Base-by-base conservation (phyloP, 169 alveolate genomes). In the Condylostoma magnum region DNA sequence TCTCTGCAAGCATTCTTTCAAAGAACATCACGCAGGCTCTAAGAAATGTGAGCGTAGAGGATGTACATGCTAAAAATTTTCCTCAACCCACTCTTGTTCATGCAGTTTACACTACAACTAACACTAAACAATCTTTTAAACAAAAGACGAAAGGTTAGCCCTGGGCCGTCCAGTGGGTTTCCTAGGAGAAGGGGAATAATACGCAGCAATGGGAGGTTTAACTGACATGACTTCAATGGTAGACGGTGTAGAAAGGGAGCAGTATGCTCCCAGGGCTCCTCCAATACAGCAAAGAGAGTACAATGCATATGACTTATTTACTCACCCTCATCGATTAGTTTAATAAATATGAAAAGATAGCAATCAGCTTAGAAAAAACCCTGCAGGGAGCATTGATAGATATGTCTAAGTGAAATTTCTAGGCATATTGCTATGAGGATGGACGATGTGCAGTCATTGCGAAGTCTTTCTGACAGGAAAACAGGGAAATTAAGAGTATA, bases 1-100 rank as follows among this genome's bases (percentile, higher is more conserved):
- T 76, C 57, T 84, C 8, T 94, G 98, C 75, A 87, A 91, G 73
- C 98, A 94, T 76, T 90, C 96, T 4, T 94, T 80, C 74, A 77
- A 47, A 67, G 92, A 80, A n/a, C 96, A 91, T 77, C 86, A 91
- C 54, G 86, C 94, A 2, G 73, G 69, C 18, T 65, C 85, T 3
- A 79, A 67, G 71, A 82, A 65, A 43, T 91, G 96, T 56, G 43
- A 67, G 15, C 82, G 77, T 33, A 73, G 87, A 28, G 77, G 79
- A 36, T 78, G 87, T 28, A 74, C 71, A 30, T 80, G 85, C 31
- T 41, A 71, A 2, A 79, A 83, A 33, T 94, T 94, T 72, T 43
- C 85, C 10, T 75, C 93, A 51, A 86, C 90, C 60, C 91, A 87
- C 77, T 77, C 87, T 22, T 94, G 98, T 53, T 70, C 90, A 41